These are phyloP conservation scores for Mortierella sp. DNA, from an alignment of 371 early-diverging fungal species.

Conservation along the genomic window DNA sequence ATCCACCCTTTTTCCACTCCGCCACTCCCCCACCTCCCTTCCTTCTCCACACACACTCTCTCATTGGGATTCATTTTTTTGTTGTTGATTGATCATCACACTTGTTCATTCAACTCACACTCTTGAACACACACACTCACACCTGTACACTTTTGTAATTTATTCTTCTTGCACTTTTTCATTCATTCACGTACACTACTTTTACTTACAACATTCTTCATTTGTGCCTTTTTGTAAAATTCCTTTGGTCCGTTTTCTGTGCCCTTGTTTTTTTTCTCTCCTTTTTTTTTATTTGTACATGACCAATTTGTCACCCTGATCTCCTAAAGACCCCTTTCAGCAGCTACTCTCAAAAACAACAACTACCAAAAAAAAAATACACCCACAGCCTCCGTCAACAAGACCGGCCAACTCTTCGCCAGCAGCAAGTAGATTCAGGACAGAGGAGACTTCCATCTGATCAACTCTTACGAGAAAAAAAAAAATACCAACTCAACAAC, in stretches of 20 bases:
- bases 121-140: neutral
- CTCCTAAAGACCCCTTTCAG: neutral
- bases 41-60: neutral
- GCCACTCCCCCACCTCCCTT: neutral
- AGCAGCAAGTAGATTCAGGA: neutral
- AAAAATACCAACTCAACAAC: neutral
- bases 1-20: neutral
- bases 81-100: slow-evolving; percentile 5
- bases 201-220: neutral
- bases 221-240: neutral
- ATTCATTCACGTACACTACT: slow-evolving; percentile 1
- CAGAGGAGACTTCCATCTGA: neutral
- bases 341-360: neutral
- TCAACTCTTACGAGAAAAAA: neutral
- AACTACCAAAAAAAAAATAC: neutral
- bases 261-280: neutral
- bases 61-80: neutral
- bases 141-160: slow-evolving; percentile 11
- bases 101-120: neutral
- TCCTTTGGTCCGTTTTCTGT: slow-evolving; percentile 2
- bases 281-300: neutral
- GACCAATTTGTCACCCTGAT: slow-evolving; percentile 3
- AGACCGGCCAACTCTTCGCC: neutral
- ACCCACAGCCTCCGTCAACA: neutral
- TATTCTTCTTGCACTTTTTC: neutral